Evolutionary conservation across 2,329 filamentous ascomycete genomes (phyloP).

Genomic region (Fusarium fracticaudum): DNA sequence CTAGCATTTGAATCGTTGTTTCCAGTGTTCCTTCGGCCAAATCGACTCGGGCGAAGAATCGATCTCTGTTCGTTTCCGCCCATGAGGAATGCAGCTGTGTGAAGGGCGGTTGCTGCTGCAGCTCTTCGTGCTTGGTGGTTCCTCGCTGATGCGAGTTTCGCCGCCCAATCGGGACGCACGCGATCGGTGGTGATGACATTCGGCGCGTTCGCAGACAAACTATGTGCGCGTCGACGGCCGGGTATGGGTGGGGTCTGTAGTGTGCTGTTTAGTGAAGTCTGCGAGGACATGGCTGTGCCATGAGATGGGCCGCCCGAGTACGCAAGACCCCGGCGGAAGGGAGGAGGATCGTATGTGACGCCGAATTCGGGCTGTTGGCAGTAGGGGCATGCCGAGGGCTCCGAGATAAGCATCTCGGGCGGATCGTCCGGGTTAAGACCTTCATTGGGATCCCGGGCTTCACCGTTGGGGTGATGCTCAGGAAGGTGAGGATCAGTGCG

Average conservation of each 20-base stretch:
- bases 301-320: slow-evolving; percentile 62
- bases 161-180: slow-evolving; percentile 92
- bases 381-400: slow-evolving; percentile 92
- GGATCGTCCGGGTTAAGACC: slow-evolving; percentile 58
- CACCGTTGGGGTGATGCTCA: slow-evolving; percentile 72
- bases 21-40: slow-evolving; percentile 64
- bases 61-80: slow-evolving; percentile 67
- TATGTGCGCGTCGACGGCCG: slow-evolving; percentile 62
- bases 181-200: slow-evolving; percentile 92
- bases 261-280: slow-evolving; percentile 77
- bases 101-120: slow-evolving; percentile 91
- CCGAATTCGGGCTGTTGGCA: slow-evolving; percentile 96
- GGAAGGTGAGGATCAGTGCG: slow-evolving; percentile 90
- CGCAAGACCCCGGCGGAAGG: slow-evolving; percentile 84
- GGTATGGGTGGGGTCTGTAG: slow-evolving; percentile 51
- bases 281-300: slow-evolving; percentile 84
- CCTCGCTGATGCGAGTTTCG: slow-evolving; percentile 85
- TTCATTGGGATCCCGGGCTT: slow-evolving; percentile 49
- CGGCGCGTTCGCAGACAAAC: slow-evolving; percentile 82
- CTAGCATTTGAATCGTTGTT: slow-evolving; percentile 47
- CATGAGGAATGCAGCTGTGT: slow-evolving; percentile 94
- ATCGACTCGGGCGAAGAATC: slow-evolving; percentile 58
- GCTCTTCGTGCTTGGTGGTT: slow-evolving; percentile 86
- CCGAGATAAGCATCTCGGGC: slow-evolving; percentile 80
- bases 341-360: slow-evolving; percentile 90